These are phyloP conservation scores for Diatrype stigma DNA, from an alignment of 2,329 filamentous ascomycete species.

Conservation along the genomic window DNA sequence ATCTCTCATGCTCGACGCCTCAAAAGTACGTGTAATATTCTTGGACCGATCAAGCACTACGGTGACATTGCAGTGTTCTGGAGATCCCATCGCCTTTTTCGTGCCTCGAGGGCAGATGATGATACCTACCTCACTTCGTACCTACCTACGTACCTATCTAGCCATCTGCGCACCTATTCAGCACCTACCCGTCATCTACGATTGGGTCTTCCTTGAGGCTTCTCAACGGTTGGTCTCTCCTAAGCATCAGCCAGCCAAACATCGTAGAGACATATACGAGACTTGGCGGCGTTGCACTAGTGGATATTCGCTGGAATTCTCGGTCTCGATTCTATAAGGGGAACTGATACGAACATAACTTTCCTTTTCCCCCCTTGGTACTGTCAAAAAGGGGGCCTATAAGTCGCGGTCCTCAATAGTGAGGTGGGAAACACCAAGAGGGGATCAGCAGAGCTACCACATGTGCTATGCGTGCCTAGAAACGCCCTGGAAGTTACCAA, in stretches of 20 bases:
- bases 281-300: neutral
- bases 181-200: neutral
- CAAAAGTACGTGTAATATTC: neutral
- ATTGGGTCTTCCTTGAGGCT: neutral
- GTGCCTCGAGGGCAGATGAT: neutral
- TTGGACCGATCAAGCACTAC: neutral
- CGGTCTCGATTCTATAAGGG: neutral
- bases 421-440: too few species aligned
- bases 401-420: too few species aligned
- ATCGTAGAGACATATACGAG: neutral
- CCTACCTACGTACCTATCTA: too few species aligned
- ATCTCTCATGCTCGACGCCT: neutral
- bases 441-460: too few species aligned
- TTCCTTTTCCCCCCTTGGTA: too few species aligned
- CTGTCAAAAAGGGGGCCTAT: too few species aligned
- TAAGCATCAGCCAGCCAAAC: neutral
- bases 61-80: neutral
- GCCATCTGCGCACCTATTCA: neutral
- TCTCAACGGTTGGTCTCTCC: neutral
- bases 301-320: neutral
- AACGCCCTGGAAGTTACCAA: too few species aligned
- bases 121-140: neutral
- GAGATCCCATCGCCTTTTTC: neutral
- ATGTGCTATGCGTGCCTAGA: too few species aligned
- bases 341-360: neutral